phyloP scores from a whole-genome alignment of 768 basidiomycete species.

The Boletellus emodensis region DNA sequence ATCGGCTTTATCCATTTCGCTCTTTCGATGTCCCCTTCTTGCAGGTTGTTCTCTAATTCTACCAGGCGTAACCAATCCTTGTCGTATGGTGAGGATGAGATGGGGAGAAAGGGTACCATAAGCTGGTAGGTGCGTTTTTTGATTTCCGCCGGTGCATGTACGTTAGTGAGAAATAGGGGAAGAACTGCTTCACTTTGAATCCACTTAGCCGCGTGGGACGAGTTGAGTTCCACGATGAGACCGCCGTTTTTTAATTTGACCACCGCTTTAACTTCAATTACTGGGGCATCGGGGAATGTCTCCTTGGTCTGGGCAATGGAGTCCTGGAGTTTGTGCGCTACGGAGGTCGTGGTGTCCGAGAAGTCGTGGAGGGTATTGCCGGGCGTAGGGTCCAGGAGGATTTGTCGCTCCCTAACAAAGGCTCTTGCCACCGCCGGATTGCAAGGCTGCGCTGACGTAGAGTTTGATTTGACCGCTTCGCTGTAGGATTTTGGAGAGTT shows the following conservation, averaged over 20 bases:
- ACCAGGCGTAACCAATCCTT: neutral
- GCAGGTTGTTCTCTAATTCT: neutral
- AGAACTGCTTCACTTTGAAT: neutral
- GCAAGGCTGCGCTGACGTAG: neutral
- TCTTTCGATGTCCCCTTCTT: neutral
- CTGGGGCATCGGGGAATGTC: neutral
- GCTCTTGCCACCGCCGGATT: too few species aligned
- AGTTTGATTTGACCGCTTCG: neutral
- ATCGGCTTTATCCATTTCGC: slow-evolving; percentile 1
- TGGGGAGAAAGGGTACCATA: neutral
- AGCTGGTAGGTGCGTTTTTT: neutral
- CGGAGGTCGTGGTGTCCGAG: neutral
- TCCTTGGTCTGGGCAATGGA: neutral
- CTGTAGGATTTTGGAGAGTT: neutral
- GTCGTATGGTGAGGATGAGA: neutral
- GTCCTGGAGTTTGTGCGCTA: neutral
- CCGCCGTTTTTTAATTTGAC: neutral
- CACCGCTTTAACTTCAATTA: neutral
- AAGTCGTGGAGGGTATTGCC: neutral
- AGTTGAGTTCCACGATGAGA: neutral
- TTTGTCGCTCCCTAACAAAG: neutral
- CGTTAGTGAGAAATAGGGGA: neutral
- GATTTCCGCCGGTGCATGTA: neutral
- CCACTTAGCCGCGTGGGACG: neutral
- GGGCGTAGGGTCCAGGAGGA: neutral